A percentile compares a stretch with the other conserved stretches of the same genome.
Evolutionary conservation across 257 asterid species (phyloP).

Genomic region (Orobanche coerulescens): DNA sequence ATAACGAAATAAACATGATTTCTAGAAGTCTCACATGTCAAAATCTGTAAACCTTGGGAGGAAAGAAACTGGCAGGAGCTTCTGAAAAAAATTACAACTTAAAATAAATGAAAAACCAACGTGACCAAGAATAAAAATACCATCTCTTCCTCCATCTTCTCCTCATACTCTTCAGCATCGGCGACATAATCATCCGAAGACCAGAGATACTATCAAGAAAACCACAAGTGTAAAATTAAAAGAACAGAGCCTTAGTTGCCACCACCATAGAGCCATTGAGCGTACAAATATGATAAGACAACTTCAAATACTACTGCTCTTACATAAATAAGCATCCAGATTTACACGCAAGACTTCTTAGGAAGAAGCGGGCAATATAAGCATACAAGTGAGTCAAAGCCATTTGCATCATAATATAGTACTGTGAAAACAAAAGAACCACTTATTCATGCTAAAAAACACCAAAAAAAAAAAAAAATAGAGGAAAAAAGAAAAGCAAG

Average conservation of each 20-base stretch:
- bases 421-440: background rate
- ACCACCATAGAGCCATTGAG: background rate
- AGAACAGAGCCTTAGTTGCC: constrained; percentile 13
- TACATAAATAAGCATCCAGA: constrained; percentile 1
- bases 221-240: no score
- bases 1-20: no score
- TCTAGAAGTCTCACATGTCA: no score
- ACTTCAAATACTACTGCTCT: constrained; percentile 6
- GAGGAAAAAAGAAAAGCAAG: background rate
- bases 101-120: no score
- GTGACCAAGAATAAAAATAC: no score
- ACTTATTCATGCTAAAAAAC: background rate
- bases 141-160: no score
- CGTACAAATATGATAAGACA: background rate
- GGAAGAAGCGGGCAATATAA: background rate
- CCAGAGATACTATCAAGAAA: no score
- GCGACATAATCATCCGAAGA: no score
- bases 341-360: background rate
- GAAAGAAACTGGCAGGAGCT: no score
- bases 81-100: no score
- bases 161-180: no score
- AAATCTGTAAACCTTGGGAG: no score
- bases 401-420: background rate
- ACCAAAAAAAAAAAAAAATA: background rate
- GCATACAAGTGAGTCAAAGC: background rate